Evolutionary conservation across 805 yeast genomes (phyloP).

Genomic region (Lipomyces chichibuensis): DNA sequence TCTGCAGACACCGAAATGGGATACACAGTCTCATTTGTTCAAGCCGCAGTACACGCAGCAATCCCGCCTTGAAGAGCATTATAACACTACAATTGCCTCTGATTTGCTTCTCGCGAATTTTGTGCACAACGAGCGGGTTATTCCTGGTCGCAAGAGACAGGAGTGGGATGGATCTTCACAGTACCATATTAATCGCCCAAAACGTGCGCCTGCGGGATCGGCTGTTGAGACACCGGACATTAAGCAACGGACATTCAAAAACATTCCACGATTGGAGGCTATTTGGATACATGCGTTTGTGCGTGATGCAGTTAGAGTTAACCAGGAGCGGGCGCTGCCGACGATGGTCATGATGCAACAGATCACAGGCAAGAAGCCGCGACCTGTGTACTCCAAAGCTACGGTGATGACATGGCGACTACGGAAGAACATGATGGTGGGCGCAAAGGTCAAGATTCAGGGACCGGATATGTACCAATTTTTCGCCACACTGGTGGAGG

Average conservation of each 20-base stretch:
- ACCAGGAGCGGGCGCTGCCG: conserved; percentile 71
- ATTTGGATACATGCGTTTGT: conserved; percentile 77
- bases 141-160: conserved; percentile 69
- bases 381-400: conserved; percentile 68
- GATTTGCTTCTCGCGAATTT: conserved; percentile 80
- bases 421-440: conserved; percentile 87
- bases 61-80: conserved; percentile 80
- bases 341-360: conserved; percentile 84
- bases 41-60: conserved; percentile 74
- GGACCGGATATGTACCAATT: conserved; percentile 89
- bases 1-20: conserved; percentile 66
- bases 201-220: conserved; percentile 74
- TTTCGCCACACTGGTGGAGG: conserved; percentile 79
- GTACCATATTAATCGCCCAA: conserved; percentile 81
- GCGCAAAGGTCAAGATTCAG: conserved; percentile 75
- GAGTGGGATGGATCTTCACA: conserved; percentile 88
- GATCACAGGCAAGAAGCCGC: conserved; percentile 88
- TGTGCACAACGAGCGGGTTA: conserved; percentile 51
- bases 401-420: conserved; percentile 85
- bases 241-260: conserved; percentile 63
- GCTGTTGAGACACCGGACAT: conserved; percentile 74
- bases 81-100: conserved; percentile 68
- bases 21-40: conserved; percentile 77
- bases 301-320: conserved; percentile 64
- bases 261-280: conserved; percentile 71